Evolutionary conservation across 345 rosid genomes (phyloP), one percentile per base, ranked within the genome.

Genomic region (Syzygium aromaticum): DNA sequence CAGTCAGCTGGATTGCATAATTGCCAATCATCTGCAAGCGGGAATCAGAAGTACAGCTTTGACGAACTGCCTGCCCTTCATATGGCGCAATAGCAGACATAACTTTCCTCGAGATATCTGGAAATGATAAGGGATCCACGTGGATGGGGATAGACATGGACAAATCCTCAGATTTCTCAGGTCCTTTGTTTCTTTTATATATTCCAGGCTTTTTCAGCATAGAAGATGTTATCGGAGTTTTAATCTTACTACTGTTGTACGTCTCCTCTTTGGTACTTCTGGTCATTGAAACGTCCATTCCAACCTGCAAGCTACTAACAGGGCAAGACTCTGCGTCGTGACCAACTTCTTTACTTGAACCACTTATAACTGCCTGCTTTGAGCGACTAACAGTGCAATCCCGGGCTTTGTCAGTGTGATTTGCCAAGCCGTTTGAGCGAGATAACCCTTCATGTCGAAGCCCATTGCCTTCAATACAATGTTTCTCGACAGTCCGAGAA

Each of bases 151-250:
- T 91, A 84, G 93, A 87, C 13, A 90, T 80, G 84, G 92, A 90
- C 25, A 92, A 54, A 82, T 90, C 92, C 85, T 93, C 96, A 57
- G 91, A 89, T 84, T 91, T 95, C 87, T 93, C 95, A 86, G 78
- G 63, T 87, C 86, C 93, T 89, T 90, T 91, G 83, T 91, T 94
- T 93, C 91, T 95, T 90, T 93, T 90, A 90, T 92, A 92, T 84
- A 92, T 91, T 90, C 93, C 95, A 46, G 98, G 98, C 92, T 91
- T 93, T 91, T 95, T 95, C 82, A 93, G 95, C 86, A 93, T 93
- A 84, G 98, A 94, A 61, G 96, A 97, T 86, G 95, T 97, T 88
- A 96, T 93, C 40, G 98, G 96, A 88, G 97, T 95, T 91, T 95
- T 94, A 90, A 94, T 90, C 87, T 94, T 94, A 87, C 90, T 94